These are phyloP conservation scores for Sporisorium reilianum DNA, from an alignment of 1,284 basidiomycete species.

Conservation along the genomic window DNA sequence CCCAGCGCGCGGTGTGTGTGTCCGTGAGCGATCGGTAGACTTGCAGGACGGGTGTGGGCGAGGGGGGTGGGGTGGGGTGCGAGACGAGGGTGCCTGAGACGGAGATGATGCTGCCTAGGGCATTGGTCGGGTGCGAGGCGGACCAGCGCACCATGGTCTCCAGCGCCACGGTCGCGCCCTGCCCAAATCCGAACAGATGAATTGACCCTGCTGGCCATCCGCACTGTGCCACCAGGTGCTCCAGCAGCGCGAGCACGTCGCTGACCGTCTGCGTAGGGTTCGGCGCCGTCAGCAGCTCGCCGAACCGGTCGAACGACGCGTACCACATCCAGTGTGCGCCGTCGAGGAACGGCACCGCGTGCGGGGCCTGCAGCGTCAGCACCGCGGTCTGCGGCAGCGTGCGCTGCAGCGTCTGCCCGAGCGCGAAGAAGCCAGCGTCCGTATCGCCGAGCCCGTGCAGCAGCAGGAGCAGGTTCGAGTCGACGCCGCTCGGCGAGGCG, in stretches of 20 bases:
- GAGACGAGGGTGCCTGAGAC: constrained; percentile 49
- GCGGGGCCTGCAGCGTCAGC: constrained; percentile 82
- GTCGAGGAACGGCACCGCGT: constrained; percentile 84
- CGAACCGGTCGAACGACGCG: constrained; percentile 80
- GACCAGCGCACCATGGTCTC: constrained; percentile 76
- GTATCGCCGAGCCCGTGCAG: constrained; percentile 91
- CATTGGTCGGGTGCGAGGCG: constrained; percentile 62
- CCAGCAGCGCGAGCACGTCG: constrained; percentile 74
- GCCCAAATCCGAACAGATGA: constrained; percentile 89
- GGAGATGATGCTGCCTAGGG: constrained; percentile 40
- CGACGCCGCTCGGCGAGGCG: constrained; percentile 81
- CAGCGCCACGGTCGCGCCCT: constrained; percentile 83
- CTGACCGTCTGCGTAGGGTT: constrained; percentile 79
- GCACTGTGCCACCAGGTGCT: constrained; percentile 73
- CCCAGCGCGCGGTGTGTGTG: constrained; percentile 4
- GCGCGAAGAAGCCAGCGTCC: constrained; percentile 79
- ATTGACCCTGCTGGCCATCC: constrained; percentile 80
- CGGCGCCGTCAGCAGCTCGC: constrained; percentile 76
- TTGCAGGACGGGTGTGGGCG: constrained; percentile 32
- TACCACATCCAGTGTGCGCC: constrained; percentile 79
- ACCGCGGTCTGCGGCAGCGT: constrained; percentile 85
- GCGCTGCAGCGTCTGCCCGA: constrained; percentile 77
- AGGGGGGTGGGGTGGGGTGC: constrained; percentile 22
- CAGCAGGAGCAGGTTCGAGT: constrained; percentile 86
- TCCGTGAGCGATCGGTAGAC: constrained; percentile 21